Evolutionary conservation across 352 stramenopile genomes (phyloP).

Genomic region (Phytopythium litorale): DNA sequence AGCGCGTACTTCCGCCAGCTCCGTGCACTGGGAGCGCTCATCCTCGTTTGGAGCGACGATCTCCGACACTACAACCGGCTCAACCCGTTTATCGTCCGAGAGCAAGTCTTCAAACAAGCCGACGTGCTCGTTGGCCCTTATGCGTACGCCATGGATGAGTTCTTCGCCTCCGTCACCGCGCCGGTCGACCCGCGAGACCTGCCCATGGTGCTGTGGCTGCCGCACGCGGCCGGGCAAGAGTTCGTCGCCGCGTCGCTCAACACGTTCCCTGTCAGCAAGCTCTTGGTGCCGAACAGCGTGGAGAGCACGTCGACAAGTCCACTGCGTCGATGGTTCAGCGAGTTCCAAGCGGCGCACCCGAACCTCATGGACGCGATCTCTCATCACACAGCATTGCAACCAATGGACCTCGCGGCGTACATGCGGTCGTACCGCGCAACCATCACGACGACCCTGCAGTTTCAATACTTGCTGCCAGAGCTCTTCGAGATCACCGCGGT

Average conservation of each 20-base stretch:
- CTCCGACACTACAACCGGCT: constrained; percentile 82
- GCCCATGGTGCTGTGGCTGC: constrained; percentile 61
- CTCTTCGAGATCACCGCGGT: constrained; percentile 80
- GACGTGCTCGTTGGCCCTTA: constrained; percentile 74
- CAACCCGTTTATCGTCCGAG: constrained; percentile 45
- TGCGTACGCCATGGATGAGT: constrained; percentile 76
- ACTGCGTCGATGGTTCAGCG: constrained; percentile 60
- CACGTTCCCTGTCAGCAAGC: constrained; percentile 67
- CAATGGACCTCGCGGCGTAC: constrained; percentile 61
- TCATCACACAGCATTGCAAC: constrained; percentile 58
- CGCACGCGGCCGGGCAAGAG: constrained; percentile 56
- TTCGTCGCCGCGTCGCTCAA: constrained; percentile 66
- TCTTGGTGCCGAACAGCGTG: constrained; percentile 44
- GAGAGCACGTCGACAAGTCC: constrained; percentile 52
- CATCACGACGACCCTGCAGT: constrained; percentile 71
- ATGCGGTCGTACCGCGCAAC: constrained; percentile 63
- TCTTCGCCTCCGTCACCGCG: constrained; percentile 54
- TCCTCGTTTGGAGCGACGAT: constrained; percentile 78
- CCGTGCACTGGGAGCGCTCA: constrained; percentile 55
- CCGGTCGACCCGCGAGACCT: constrained; percentile 53
- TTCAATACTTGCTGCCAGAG: constrained; percentile 77
- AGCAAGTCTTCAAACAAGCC: constrained; percentile 58
- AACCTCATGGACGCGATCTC: constrained; percentile 61
- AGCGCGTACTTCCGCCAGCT: constrained; percentile 67
- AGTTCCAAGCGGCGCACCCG: constrained; percentile 41